Percentiles rank a stretch among this genome's conserved stretches.
Evolutionary conservation across 208 protist species (phyloP).

Genomic region (Lotmaria passim): DNA sequence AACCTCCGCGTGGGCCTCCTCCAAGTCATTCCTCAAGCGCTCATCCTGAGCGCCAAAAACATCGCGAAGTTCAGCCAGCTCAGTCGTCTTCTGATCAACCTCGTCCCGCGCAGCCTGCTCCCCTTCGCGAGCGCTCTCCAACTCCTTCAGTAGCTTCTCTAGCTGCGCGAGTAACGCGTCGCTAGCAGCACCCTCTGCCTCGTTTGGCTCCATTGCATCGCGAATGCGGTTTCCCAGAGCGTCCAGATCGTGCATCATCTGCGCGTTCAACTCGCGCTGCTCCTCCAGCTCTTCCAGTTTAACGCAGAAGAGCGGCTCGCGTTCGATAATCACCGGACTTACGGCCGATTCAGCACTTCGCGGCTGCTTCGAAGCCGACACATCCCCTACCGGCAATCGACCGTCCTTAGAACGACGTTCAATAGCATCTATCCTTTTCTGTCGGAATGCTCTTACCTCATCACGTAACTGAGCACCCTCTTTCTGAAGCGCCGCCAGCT

Average conservation of each 20-base stretch:
- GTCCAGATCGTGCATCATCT: conserved; percentile 29
- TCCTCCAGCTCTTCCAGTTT: conserved; percentile 41
- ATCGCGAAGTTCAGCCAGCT: conserved; percentile 26
- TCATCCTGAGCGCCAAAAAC: conserved; percentile 33
- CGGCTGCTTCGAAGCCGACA: rapidly evolving
- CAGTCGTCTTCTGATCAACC: conserved; percentile 16
- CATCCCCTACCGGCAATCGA: background rate
- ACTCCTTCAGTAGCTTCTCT: conserved; percentile 39
- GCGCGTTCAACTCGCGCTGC: conserved; percentile 29
- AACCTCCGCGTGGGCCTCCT: conserved; percentile 24
- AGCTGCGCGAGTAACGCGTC: conserved; percentile 40
- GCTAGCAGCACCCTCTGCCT: background rate
- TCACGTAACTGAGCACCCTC: conserved; percentile 1
- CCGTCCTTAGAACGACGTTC: conserved; percentile 22
- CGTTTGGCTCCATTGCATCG: conserved; percentile 20
- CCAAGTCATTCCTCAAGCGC: conserved; percentile 32
- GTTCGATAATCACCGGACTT: conserved; percentile 1
- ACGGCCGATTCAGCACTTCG: conserved; percentile 1
- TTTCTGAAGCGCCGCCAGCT: background rate
- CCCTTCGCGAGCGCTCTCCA: conserved; percentile 17
- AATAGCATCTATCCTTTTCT: conserved; percentile 33
- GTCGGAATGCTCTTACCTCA: conserved; percentile 39
- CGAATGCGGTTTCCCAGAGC: conserved; percentile 31
- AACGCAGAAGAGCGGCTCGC: conserved; percentile 38
- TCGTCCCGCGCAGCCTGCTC: conserved; percentile 21